Conservation (phyloP, 2,329 filamentous ascomycete genomes). For the Colletotrichum sp. region DNA sequence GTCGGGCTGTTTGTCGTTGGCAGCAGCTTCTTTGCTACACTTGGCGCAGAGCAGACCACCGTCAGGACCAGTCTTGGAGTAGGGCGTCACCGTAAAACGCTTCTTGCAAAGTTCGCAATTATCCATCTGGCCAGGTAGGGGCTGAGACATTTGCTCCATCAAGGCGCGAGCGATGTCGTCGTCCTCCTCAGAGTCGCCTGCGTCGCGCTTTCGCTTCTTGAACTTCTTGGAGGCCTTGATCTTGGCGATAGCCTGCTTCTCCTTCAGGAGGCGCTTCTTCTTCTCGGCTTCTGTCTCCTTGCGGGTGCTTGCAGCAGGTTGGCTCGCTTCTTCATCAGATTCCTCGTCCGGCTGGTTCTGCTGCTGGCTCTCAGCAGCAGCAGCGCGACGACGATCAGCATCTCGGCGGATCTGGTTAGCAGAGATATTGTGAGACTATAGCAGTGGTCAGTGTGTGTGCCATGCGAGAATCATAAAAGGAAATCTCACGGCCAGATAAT, state of each 20-base stretch:
- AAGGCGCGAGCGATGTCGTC: constrained; percentile 55
- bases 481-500: constrained; percentile 52
- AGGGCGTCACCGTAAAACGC: constrained; percentile 90
- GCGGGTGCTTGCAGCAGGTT: constrained; percentile 15
- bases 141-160: constrained; percentile 50
- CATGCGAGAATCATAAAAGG: background rate
- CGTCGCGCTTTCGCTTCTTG: constrained; percentile 53
- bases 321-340: constrained; percentile 24
- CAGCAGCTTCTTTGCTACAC: constrained; percentile 69
- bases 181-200: constrained; percentile 46
- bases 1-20: constrained; percentile 44
- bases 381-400: constrained; percentile 47
- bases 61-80: constrained; percentile 80
- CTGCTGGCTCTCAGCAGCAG: constrained; percentile 29
- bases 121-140: constrained; percentile 82
- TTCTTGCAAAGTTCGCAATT: constrained; percentile 87
- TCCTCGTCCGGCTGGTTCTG: constrained; percentile 18
- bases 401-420: constrained; percentile 57
- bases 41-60: constrained; percentile 85
- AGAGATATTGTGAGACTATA: constrained; percentile 74
- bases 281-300: constrained; percentile 24
- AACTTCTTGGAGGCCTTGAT: constrained; percentile 65
- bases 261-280: constrained; percentile 46
- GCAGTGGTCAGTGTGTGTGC: background rate
- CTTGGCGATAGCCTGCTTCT: constrained; percentile 61